Conservation (phyloP, 169 alveolate species). For the Babesia ovis region DNA sequence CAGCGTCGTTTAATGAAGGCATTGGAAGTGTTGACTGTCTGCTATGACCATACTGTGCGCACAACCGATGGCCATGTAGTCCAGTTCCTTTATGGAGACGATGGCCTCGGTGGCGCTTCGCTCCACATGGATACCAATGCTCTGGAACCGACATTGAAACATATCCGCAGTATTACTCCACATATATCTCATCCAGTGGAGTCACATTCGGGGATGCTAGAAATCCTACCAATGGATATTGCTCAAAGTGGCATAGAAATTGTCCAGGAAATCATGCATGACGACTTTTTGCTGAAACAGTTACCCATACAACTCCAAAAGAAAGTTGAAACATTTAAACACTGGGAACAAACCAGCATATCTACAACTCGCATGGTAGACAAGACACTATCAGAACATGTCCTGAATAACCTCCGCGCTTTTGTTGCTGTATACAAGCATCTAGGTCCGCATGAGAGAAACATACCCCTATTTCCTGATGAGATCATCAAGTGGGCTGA, state of each 20-base stretch:
- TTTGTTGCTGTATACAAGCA: conserved; percentile 67
- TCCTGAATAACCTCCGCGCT: conserved; percentile 65
- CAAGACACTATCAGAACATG: conserved; percentile 36
- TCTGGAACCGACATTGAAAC: conserved; percentile 23
- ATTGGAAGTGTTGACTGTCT: conserved; percentile 94
- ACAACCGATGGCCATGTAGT: conserved; percentile 94
- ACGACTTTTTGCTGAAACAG: neutral
- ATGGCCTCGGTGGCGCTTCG: conserved; percentile 90
- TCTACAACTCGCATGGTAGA: conserved; percentile 25
- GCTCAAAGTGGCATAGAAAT: conserved; percentile 10
- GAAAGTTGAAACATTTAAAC: conserved; percentile 25
- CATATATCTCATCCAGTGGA: neutral
- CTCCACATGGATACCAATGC: conserved; percentile 32
- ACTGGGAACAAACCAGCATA: conserved; percentile 19
- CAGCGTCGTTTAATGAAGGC: conserved; percentile 95
- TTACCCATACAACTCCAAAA: conserved; percentile 53
- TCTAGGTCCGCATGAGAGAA: conserved; percentile 49
- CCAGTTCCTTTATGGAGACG: conserved; percentile 98
- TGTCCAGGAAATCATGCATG: conserved; percentile 10
- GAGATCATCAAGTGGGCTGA: conserved; percentile 81
- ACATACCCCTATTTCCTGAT: conserved; percentile 81
- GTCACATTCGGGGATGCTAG: neutral
- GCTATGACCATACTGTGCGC: conserved; percentile 95
- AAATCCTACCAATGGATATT: conserved; percentile 17
- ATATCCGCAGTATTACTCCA: conserved; percentile 52